Base-by-base conservation (phyloP, 306 rosid genomes). In the Ormosia emarginata region DNA sequence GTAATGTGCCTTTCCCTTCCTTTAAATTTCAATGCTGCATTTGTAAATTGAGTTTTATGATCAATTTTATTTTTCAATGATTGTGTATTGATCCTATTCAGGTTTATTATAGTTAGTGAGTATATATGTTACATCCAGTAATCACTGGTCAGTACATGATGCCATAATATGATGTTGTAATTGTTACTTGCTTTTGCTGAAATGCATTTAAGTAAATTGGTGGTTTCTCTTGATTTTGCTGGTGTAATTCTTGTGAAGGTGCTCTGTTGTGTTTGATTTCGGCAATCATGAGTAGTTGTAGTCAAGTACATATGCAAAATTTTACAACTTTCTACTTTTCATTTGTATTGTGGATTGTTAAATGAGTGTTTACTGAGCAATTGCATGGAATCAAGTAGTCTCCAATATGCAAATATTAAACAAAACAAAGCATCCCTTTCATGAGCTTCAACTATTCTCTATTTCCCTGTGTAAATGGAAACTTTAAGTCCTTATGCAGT, bases 361-460 rank as follows among this genome's bases (percentile, higher is more conserved):
- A 15, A 67, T 55, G 34, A 58, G 37, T 68, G 67, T 68, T 30
- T 9, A 39, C 66, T 9, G 6, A 47, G 72, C 7, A 10, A 15
- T 65, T 65, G 75, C 70, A 33, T 46, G 52, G 47, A 71, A 55
- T 78, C 32, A 62, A 66, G 49, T 78, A 52, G 46, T 67, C 65
- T 74, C 41, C n/a, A n/a, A n/a, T n/a, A n/a, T n/a, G n/a, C n/a
- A n/a, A n/a, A n/a, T n/a, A n/a, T n/a, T n/a, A n/a, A n/a, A n/a
- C n/a, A n/a, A n/a, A n/a, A n/a, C n/a, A n/a, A n/a, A n/a, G n/a
- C n/a, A n/a, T n/a, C n/a, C n/a, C n/a, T n/a, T n/a, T n/a, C n/a
- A n/a, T n/a, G n/a, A n/a, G n/a, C n/a, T n/a, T n/a, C n/a, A n/a
- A n/a, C n/a, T n/a, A n/a, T n/a, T n/a, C n/a, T n/a, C n/a, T n/a